Evolutionary conservation across 768 basidiomycete genomes (phyloP).

Genomic region (Hydnomerulius pinastri): DNA sequence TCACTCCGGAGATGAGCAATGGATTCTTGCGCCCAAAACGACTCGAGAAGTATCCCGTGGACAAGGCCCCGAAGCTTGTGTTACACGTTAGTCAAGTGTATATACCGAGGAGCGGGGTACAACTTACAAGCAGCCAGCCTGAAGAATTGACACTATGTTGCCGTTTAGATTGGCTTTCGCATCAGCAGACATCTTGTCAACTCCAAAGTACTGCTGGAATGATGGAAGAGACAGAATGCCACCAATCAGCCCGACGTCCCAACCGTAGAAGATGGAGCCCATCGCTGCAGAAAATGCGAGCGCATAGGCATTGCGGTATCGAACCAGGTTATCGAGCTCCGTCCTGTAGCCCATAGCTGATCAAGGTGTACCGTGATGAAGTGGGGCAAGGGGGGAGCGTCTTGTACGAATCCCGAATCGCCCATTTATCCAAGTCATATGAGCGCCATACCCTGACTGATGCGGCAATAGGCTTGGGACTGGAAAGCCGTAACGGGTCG

Average conservation of each 20-base stretch:
- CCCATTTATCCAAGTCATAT: background rate
- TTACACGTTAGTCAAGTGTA: background rate
- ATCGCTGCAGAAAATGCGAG: constrained; percentile 46
- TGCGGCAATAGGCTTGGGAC: too few relatives aligned
- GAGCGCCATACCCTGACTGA: background rate
- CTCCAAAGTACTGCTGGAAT: constrained; percentile 50
- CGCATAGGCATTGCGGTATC: constrained; percentile 46
- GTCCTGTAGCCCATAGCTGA: constrained; percentile 27
- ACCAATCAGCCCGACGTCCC: constrained; percentile 53
- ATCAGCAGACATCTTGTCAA: constrained; percentile 38
- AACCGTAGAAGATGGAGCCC: constrained; percentile 52
- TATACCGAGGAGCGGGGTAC: background rate
- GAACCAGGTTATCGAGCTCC: constrained; percentile 25
- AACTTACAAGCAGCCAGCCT: constrained; percentile 50
- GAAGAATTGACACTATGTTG: constrained; percentile 53
- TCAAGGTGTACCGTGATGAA: background rate
- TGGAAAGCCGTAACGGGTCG: too few relatives aligned
- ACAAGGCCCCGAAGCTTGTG: constrained; percentile 46
- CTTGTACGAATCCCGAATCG: too few relatives aligned
- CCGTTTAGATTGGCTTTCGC: constrained; percentile 46
- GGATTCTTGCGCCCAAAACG: constrained; percentile 49
- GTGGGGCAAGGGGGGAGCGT: background rate
- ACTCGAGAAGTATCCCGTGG: constrained; percentile 40
- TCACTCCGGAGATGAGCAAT: constrained; percentile 44
- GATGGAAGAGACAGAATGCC: constrained; percentile 48